phyloP scores from a whole-genome alignment of 352 stramenopile species.

The Phytopythium helicoides region DNA sequence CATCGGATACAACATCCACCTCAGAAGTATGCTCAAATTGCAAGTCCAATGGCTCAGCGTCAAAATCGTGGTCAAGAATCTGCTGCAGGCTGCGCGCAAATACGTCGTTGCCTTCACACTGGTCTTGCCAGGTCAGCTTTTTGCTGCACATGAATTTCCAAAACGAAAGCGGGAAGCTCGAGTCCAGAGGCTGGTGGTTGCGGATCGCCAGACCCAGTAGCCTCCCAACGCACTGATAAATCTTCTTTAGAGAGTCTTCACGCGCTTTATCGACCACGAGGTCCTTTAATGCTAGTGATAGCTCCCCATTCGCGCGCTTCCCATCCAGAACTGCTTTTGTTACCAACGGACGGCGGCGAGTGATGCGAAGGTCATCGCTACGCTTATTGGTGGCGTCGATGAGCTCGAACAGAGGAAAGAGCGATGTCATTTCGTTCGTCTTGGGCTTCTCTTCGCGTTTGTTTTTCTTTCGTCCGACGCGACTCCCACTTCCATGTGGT shows the following conservation, averaged over 20 bases:
- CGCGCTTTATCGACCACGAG: constrained; percentile 34
- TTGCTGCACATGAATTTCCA: constrained; percentile 69
- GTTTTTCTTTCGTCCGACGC: constrained; percentile 8
- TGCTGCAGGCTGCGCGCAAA: constrained; percentile 64
- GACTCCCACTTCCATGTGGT: constrained; percentile 7
- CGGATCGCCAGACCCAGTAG: constrained; percentile 68
- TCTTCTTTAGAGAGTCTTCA: constrained; percentile 40
- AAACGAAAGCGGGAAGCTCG: constrained; percentile 55
- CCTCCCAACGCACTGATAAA: constrained; percentile 63
- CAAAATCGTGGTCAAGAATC: constrained; percentile 68
- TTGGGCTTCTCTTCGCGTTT: not conserved
- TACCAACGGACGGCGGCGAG: constrained; percentile 20
- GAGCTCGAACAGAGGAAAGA: constrained; percentile 65
- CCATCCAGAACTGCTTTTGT: constrained; percentile 29
- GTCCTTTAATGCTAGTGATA: constrained; percentile 38
- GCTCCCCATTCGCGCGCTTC: constrained; percentile 26
- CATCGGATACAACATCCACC: constrained; percentile 26
- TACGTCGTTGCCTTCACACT: constrained; percentile 50
- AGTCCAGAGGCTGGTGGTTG: constrained; percentile 61
- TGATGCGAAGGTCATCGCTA: constrained; percentile 33
- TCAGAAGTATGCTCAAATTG: constrained; percentile 65
- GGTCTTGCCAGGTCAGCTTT: constrained; percentile 53
- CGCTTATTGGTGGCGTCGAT: constrained; percentile 19
- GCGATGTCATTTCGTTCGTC: constrained; percentile 13
- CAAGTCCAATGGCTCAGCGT: constrained; percentile 46